Evolutionary conservation across 768 basidiomycete genomes (phyloP), one percentile per base, ranked within the genome.

Genomic region (Amanita rimosa): DNA sequence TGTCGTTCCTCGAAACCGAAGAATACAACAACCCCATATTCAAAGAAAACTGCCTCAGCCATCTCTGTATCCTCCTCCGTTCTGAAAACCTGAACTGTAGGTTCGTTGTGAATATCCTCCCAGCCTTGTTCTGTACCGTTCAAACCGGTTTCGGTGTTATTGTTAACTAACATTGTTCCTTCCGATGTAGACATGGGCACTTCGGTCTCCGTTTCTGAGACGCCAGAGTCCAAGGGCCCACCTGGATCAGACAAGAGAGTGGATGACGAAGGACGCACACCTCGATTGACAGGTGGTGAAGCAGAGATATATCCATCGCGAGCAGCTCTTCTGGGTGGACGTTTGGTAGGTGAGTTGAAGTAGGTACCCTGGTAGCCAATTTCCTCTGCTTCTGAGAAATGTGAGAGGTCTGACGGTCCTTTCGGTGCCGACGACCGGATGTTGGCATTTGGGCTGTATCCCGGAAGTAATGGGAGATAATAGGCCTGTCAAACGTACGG

Each of bases 21-120:
- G 64, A 96, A 96, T 0, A 96, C 93, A 0, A 78, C 80, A 1
- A 96, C 94, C 14, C 94, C 94, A 60, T 95, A 89, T 31, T 81
- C 76, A 51, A 91, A 89, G 61, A 89, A 87, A 6, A 90, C 72
- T 0, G 74, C 83, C 58, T 90, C 86, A 6, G 80, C 86, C 31
- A 83, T 69, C 1, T 27, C 41, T 27, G 5, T 14, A 13, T 78
- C 73, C 7, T 78, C 75, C 16, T 75, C 72, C 0, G 51, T 47
- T 13, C 54, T 36, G 36, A 52, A 50, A 3, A 57, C 16, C 16
- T 53, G 60, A 7, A 35, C 35, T 2, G 58, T 52, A 16, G 53
- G 49, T 14, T 50, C 53, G 26, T 27, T 17, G 22, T 44, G 31
- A 10, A 26, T 22, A 19, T 21, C 42, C 21, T 39, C 38, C 47